Evolutionary conservation across 352 stramenopile species (phyloP).

Genomic region (Halophytophthora polymorphica): DNA sequence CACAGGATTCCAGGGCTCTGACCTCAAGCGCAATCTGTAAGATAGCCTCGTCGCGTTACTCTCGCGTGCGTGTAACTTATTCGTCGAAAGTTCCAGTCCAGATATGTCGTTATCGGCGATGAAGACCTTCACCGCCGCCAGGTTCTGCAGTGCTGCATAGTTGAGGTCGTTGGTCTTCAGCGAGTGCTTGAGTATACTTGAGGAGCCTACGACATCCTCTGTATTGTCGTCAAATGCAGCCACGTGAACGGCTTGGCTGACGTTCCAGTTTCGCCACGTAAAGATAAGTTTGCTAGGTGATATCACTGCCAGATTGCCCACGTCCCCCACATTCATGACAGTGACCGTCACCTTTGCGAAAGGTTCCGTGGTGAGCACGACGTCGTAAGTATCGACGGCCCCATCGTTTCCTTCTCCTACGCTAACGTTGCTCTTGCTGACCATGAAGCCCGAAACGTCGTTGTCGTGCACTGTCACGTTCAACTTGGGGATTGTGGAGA

Average conservation of each 20-base stretch:
- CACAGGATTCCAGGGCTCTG: constrained; percentile 64
- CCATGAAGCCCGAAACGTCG: constrained; percentile 49
- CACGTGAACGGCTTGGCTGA: constrained; percentile 48
- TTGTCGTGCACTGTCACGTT: constrained; percentile 60
- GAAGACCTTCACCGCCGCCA: constrained; percentile 42
- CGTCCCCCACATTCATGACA: constrained; percentile 43
- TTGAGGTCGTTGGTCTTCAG: constrained; percentile 66
- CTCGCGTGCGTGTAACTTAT: constrained; percentile 33
- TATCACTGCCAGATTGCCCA: constrained; percentile 40
- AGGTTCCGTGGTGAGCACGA: constrained; percentile 57
- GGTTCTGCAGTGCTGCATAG: constrained; percentile 41
- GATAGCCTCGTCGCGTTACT: constrained; percentile 34
- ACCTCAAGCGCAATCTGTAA: constrained; percentile 54
- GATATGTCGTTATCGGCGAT: constrained; percentile 70
- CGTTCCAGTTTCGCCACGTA: constrained; percentile 71
- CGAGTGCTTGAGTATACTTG: constrained; percentile 48
- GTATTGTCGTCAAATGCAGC: constrained; percentile 60
- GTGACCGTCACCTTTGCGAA: constrained; percentile 62
- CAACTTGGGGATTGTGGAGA: constrained; percentile 51
- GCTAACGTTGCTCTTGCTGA: constrained; percentile 35
- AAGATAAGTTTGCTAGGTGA: constrained; percentile 42
- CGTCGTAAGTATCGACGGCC: constrained; percentile 37
- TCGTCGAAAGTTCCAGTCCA: constrained; percentile 47
- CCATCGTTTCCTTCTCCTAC: constrained; percentile 43
- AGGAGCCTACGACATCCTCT: constrained; percentile 41